Conservation (phyloP, 176 grass and related monocot species). For the Zea luxurians region DNA sequence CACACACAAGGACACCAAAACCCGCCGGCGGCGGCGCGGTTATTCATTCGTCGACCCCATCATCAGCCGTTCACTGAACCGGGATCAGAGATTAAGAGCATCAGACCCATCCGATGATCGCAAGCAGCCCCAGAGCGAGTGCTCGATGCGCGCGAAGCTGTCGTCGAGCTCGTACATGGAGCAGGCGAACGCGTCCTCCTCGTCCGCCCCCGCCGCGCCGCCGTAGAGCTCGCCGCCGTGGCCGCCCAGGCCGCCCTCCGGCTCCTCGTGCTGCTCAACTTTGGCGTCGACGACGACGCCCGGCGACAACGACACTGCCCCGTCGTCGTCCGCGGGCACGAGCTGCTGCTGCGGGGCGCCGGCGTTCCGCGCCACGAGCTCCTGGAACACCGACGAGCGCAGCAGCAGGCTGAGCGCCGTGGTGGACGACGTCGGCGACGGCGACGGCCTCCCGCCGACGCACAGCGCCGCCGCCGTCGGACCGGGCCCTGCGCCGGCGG, state of each 20-base stretch:
- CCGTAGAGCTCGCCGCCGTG: slow-evolving; percentile 16
- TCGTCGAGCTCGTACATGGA: slow-evolving; percentile 51
- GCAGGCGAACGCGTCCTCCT: slow-evolving; percentile 30
- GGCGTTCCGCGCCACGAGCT: slow-evolving; percentile 50
- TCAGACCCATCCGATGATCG: not conserved
- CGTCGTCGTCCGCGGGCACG: not conserved
- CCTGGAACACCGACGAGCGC: slow-evolving; percentile 58
- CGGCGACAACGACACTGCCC: not conserved
- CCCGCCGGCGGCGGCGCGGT: not conserved
- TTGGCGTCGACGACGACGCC: not conserved
- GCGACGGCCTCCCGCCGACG: not conserved
- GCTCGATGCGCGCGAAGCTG: slow-evolving; percentile 43
- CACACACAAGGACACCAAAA: not conserved
- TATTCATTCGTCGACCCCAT: not conserved
- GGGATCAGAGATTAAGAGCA: not conserved
- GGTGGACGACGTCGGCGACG: slow-evolving; percentile 40
- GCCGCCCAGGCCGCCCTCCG: not conserved
- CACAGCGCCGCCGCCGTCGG: not conserved
- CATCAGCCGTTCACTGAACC: not conserved
- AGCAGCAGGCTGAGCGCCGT: slow-evolving; percentile 65
- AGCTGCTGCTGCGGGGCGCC: not conserved
- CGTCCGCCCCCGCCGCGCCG: slow-evolving; percentile 5
- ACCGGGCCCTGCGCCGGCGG: not conserved
- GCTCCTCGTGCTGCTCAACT: not conserved
- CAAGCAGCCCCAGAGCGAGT: slow-evolving; percentile 49